Percentiles rank a stretch among this genome's conserved stretches.
These are phyloP conservation scores for Crotalaria pallida DNA, from an alignment of 306 rosid genomes.

Conservation along the genomic window DNA sequence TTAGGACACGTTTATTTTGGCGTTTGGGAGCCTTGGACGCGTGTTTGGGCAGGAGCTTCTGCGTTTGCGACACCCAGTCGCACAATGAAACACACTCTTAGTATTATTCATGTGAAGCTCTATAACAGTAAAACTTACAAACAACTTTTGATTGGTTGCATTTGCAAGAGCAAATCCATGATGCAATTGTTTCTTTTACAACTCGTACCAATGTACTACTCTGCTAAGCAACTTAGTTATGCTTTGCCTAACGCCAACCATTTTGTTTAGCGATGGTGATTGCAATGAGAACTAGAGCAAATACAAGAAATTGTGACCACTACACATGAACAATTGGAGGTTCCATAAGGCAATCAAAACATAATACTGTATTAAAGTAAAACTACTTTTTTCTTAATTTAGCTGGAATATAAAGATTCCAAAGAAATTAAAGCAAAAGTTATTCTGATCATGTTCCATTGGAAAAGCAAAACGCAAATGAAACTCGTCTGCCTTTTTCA, in stretches of 20 bases:
- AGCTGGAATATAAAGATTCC: neutral
- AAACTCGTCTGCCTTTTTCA: neutral
- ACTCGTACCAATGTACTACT: neutral
- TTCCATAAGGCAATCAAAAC: neutral
- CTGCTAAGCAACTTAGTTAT: neutral
- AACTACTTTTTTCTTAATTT: neutral
- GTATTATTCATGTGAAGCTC: neutral
- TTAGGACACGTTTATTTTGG: too few species aligned
- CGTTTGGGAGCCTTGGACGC: too few species aligned
- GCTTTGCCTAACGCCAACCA: neutral
- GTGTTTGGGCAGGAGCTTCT: too few species aligned
- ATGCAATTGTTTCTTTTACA: neutral
- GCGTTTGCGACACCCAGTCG: too few species aligned
- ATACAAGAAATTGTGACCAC: neutral
- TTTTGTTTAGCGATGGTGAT: neutral
- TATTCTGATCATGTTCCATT: neutral
- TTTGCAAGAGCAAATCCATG: neutral
- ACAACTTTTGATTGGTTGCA: neutral
- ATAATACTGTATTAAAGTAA: neutral
- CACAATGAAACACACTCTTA: too few species aligned
- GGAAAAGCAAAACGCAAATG: conserved; percentile 19
- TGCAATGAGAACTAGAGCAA: neutral
- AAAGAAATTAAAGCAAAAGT: neutral
- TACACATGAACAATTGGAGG: neutral
- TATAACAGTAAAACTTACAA: neutral